Evolutionary conservation across 257 asterid species (phyloP), one percentile per base, ranked within the genome.

Genomic region (Datura wrightii): DNA sequence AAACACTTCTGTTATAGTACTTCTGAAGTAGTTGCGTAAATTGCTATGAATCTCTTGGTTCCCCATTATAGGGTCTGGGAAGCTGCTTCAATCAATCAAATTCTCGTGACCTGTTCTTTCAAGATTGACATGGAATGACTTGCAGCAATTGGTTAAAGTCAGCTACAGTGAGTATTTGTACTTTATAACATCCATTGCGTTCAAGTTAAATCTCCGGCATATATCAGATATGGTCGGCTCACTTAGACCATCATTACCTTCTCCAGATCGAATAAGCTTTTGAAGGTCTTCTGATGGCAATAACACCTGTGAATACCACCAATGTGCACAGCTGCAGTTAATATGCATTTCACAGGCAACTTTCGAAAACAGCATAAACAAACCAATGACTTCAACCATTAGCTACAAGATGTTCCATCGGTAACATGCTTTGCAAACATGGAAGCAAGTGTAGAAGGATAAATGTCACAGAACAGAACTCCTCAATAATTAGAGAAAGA

Each of bases 231-330:
- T 71, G 5, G 92, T 87, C 42, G 87, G 46, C 79, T 92, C 93
- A 34, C 79, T 86, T 70, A 90, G 86, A 87, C 93, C 92, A 67
- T 83, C 87, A 13, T 91, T 87, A 0, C 44, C 91, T 41, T 90
- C 88, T 80, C 83, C 88, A 14, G 78, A 44, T 24, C 83, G 88
- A 79, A 92, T 84, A 85, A 96, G 92, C 85, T 87, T 88, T 39
- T 92, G 90, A 86, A 96, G 94, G 82, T 94, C 97, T 83, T 92
- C 92, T 0, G 96, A 93, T 31, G 97, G 96, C 80, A 87, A 84
- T 67, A 93, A 85, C 72, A 88, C 94, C 98, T 94, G 84, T 11
- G 62, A 39, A 53, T 67, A 69, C 46, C 70, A 67, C 10, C 67
- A 69, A 83, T n/a, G 65, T 78, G 48, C 82, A 78, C 52, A 15